Evolutionary conservation across 768 basidiomycete genomes (phyloP).

Genomic region (Polyporus arcularius): DNA sequence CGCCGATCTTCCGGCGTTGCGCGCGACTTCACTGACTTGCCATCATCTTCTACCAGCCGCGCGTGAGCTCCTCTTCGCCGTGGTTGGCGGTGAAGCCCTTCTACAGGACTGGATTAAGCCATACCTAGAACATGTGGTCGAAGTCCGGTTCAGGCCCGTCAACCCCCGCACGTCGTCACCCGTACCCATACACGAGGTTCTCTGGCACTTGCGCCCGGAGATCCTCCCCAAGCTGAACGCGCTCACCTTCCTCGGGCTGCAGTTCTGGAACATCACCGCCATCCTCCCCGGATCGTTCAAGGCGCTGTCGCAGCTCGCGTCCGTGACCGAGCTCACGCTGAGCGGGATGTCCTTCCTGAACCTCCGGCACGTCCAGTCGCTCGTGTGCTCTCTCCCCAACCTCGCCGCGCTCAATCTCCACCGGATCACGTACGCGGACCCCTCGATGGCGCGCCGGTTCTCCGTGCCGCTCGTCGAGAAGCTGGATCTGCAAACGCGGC

Average conservation of each 20-base stretch:
- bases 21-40: not conserved
- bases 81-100: not conserved
- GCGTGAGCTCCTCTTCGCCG: slow-evolving; percentile 2
- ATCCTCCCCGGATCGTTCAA: not conserved
- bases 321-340: slow-evolving; percentile 1
- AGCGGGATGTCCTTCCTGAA: not conserved
- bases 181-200: not conserved
- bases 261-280: not conserved
- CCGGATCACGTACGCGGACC: not conserved
- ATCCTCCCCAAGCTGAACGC: not conserved
- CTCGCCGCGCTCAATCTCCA: slow-evolving; percentile 1
- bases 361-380: not conserved
- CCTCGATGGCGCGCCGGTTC: not conserved
- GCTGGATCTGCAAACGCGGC: not conserved
- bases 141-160: not conserved
- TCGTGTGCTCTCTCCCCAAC: not conserved
- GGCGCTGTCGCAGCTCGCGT: not conserved
- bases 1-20: not conserved
- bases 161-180: not conserved
- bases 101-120: not conserved
- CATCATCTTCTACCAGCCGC: not conserved
- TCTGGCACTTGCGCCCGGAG: not conserved
- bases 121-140: not conserved
- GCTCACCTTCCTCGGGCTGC: not conserved
- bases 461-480: not conserved